Conservation (phyloP, 2,329 filamentous ascomycete species). For the Calonectria pseudoturangicola region DNA sequence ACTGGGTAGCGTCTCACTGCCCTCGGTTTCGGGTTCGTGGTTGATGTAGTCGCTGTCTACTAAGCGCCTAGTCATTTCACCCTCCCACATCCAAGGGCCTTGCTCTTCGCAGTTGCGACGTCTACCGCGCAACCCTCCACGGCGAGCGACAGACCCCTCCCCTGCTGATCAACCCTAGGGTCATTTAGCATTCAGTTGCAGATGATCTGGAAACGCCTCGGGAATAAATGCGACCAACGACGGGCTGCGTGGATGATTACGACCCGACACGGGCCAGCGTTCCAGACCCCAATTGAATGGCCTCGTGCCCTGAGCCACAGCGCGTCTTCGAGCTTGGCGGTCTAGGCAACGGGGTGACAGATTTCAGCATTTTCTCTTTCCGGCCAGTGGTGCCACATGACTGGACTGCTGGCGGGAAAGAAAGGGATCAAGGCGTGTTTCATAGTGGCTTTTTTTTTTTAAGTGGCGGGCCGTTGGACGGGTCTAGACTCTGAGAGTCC, state of each 20-base stretch:
- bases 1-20: slow-evolving; percentile 19
- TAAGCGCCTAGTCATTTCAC: slow-evolving; percentile 1
- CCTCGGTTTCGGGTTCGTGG: slow-evolving; percentile 28
- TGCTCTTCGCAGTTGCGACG: neutral
- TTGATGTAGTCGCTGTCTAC: slow-evolving; percentile 22
- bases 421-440: slow-evolving; percentile 25
- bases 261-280: slow-evolving; percentile 32
- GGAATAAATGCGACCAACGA: slow-evolving; percentile 47
- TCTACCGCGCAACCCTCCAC: slow-evolving; percentile 15
- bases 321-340: slow-evolving; percentile 21
- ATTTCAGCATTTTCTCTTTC: slow-evolving; percentile 10
- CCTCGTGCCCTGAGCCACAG: slow-evolving; percentile 52
- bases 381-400: slow-evolving; percentile 17
- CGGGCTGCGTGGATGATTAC: slow-evolving; percentile 35
- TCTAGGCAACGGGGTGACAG: slow-evolving; percentile 22
- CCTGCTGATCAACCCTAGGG: slow-evolving; percentile 26
- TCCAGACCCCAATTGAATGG: slow-evolving; percentile 45
- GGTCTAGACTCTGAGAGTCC: slow-evolving; percentile 31
- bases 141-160: neutral
- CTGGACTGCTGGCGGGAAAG: neutral
- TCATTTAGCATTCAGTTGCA: neutral
- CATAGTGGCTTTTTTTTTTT: slow-evolving; percentile 22
- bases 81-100: neutral
- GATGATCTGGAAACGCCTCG: slow-evolving; percentile 50
- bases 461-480: slow-evolving; percentile 41